Evolutionary conservation across 495 filamentous ascomycete genomes (phyloP).

Genomic region (Tetracladium setigerum): DNA sequence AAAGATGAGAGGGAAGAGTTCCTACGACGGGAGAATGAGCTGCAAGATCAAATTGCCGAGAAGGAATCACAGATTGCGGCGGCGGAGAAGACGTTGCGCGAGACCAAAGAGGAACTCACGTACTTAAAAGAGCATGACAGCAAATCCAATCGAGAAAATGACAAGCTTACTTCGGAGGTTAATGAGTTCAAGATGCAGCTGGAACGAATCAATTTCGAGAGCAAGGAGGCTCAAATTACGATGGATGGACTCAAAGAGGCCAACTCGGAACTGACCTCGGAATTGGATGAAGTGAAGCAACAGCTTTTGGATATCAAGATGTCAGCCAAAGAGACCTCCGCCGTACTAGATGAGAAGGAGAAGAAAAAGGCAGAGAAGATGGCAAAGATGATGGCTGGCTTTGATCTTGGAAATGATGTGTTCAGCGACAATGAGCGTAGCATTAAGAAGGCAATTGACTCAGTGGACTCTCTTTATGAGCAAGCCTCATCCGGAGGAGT

Average conservation of each 20-base stretch:
- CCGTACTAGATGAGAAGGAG: constrained; percentile 89
- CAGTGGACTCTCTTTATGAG: constrained; percentile 70
- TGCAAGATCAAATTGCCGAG: constrained; percentile 93
- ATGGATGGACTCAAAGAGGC: constrained; percentile 97
- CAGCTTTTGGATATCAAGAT: constrained; percentile 93
- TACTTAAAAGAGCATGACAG: constrained; percentile 75
- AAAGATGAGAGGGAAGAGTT: constrained; percentile 98
- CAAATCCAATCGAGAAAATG: constrained; percentile 78
- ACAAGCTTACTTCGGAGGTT: constrained; percentile 71
- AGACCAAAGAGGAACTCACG: constrained; percentile 74
- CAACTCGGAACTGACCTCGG: constrained; percentile 81
- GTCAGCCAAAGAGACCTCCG: constrained; percentile 86
- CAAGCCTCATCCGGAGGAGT: constrained; percentile 67
- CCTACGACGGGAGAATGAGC: constrained; percentile 86
- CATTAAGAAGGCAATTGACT: constrained; percentile 72
- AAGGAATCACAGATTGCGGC: constrained; percentile 75
- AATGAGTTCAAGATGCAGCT: constrained; percentile 94
- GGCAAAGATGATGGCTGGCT: constrained; percentile 99
- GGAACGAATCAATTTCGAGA: constrained; percentile 89
- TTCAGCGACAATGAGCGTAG: constrained; percentile 86
- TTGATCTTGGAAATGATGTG: constrained; percentile 82
- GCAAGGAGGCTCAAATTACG: constrained; percentile 92
- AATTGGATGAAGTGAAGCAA: constrained; percentile 94
- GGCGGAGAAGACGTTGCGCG: constrained; percentile 68
- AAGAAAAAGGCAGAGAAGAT: constrained; percentile 97